These are phyloP conservation scores for Trametes cingulata DNA, from an alignment of 768 basidiomycete genomes.

Conservation along the genomic window DNA sequence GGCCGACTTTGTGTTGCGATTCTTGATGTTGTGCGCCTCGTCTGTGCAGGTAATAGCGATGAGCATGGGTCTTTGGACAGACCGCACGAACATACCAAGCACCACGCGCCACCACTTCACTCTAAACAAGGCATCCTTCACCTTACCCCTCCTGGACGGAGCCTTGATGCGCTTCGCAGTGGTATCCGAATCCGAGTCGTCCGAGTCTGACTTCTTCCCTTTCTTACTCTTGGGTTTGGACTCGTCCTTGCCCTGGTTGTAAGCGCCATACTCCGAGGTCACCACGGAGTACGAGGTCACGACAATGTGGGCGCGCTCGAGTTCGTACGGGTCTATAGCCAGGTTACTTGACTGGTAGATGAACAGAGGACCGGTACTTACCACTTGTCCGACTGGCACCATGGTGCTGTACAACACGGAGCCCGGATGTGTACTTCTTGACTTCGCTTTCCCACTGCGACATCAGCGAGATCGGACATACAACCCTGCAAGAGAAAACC, in stretches of 20 bases:
- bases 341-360: not conserved
- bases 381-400: conserved; percentile 72
- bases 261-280: conserved; percentile 72
- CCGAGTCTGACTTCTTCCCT: conserved; percentile 30
- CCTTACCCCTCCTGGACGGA: conserved; percentile 42
- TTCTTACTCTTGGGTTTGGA: conserved; percentile 43
- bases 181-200: conserved; percentile 43
- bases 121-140: conserved; percentile 67
- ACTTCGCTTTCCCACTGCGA: conserved; percentile 92
- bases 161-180: conserved; percentile 46
- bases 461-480: conserved; percentile 86
- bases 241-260: conserved; percentile 53
- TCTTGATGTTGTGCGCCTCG: conserved; percentile 64
- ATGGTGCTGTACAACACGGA: conserved; percentile 82
- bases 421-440: conserved; percentile 60
- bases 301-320: conserved; percentile 66
- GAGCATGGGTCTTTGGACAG: too few relatives aligned
- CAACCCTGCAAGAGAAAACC: conserved; percentile 52
- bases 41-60: conserved; percentile 33
- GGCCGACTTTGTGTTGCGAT: conserved; percentile 41
- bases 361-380: conserved; percentile 34
- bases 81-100: conserved; percentile 53
- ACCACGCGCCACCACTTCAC: conserved; percentile 86
- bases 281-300: conserved; percentile 88
- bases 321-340: conserved; percentile 50